These are phyloP conservation scores for Barnettozyma hawaiiensis DNA, from an alignment of 1,139 yeast genomes.

Conservation along the genomic window DNA sequence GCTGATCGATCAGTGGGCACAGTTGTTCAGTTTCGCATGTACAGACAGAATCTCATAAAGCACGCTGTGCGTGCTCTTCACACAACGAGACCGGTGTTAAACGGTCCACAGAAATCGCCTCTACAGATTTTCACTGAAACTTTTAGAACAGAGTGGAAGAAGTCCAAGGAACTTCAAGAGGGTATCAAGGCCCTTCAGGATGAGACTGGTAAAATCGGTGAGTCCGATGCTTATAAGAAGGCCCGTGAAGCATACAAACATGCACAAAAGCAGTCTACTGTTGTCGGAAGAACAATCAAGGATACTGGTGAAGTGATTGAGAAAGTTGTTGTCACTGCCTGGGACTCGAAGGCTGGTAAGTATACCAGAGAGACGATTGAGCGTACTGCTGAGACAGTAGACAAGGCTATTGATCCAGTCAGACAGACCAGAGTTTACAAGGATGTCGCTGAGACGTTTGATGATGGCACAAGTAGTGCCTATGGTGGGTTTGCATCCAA, in stretches of 20 bases:
- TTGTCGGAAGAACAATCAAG: slow-evolving; percentile 76
- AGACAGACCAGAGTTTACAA: slow-evolving; percentile 86
- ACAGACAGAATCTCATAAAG: slow-evolving; percentile 8
- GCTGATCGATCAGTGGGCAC: not conserved
- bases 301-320: slow-evolving; percentile 96
- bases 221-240: slow-evolving; percentile 85
- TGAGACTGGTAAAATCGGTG: slow-evolving; percentile 93
- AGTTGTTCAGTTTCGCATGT: slow-evolving; percentile 3
- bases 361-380: slow-evolving; percentile 79
- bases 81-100: slow-evolving; percentile 12
- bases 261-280: slow-evolving; percentile 76
- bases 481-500: slow-evolving; percentile 92
- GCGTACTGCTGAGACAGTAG: slow-evolving; percentile 71
- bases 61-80: slow-evolving; percentile 19
- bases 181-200: slow-evolving; percentile 93
- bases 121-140: slow-evolving; percentile 91
- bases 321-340: slow-evolving; percentile 81
- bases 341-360: slow-evolving; percentile 94
- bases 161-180: slow-evolving; percentile 83
- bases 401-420: slow-evolving; percentile 88
- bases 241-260: slow-evolving; percentile 90
- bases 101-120: slow-evolving; percentile 55
- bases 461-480: slow-evolving; percentile 81
- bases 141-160: slow-evolving; percentile 84
- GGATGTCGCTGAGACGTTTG: slow-evolving; percentile 83